Evolutionary conservation across 441 rosid genomes (phyloP).

Genomic region (Gossypium laxum): DNA sequence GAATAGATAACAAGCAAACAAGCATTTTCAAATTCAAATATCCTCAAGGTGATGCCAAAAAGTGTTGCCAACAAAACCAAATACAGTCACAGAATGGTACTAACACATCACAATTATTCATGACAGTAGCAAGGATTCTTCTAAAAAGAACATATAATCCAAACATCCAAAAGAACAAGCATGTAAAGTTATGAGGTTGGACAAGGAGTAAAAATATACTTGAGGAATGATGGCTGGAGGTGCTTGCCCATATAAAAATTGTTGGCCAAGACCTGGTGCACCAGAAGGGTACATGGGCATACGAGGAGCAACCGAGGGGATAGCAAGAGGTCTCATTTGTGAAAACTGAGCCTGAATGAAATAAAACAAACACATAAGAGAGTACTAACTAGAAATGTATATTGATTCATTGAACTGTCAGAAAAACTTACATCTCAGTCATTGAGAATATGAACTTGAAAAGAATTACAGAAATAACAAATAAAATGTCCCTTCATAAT

Average conservation of each 20-base stretch:
- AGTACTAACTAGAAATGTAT: neutral
- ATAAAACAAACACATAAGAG: neutral
- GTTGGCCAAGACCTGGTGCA: slow-evolving; percentile 44
- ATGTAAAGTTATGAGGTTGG: neutral
- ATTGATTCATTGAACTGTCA: neutral
- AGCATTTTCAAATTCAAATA: neutral
- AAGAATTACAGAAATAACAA: neutral
- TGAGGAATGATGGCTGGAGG: slow-evolving; percentile 59
- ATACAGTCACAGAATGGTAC: neutral
- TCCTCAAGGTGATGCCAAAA: neutral
- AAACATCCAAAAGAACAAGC: neutral
- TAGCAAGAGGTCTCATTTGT: slow-evolving; percentile 51
- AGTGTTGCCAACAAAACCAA: neutral
- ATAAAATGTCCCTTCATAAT: neutral
- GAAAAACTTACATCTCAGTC: neutral
- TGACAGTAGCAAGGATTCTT: neutral
- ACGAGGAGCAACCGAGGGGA: slow-evolving; percentile 42
- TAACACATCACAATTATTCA: neutral
- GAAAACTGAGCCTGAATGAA: slow-evolving; percentile 50
- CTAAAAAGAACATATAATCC: neutral
- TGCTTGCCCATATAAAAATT: slow-evolving; percentile 53
- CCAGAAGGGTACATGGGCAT: slow-evolving; percentile 58
- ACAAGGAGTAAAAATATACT: slow-evolving; percentile 17
- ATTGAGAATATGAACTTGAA: neutral
- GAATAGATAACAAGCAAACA: neutral